Conservation (phyloP, 768 basidiomycete genomes). For the Tulasnella sp. region DNA sequence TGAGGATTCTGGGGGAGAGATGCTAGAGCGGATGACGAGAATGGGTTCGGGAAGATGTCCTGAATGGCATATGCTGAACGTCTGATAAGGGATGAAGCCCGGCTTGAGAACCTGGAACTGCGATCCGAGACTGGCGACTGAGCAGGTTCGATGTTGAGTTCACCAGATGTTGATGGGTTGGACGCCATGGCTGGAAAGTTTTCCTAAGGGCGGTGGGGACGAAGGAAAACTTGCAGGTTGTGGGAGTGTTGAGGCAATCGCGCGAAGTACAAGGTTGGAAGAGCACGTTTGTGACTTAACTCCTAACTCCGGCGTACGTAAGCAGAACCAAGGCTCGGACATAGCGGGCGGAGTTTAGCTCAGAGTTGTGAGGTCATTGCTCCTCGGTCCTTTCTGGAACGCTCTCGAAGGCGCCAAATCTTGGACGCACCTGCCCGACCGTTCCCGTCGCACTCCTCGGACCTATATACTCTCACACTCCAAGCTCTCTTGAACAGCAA, state of each 20-base stretch:
- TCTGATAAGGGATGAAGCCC: slow-evolving; percentile 47
- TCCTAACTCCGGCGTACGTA: neutral
- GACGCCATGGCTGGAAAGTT: neutral
- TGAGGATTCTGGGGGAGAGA: slow-evolving; percentile 51
- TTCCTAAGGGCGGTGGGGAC: neutral
- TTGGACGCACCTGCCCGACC: slow-evolving; percentile 1
- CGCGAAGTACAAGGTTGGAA: neutral
- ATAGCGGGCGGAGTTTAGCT: neutral
- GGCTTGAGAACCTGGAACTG: slow-evolving; percentile 15
- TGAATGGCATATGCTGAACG: slow-evolving; percentile 67
- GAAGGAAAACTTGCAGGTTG: slow-evolving; percentile 6
- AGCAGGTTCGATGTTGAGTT: neutral
- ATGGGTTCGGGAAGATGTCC: slow-evolving; percentile 60
- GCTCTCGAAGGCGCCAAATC: slow-evolving; percentile 12
- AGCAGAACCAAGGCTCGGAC: neutral
- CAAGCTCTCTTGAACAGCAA: neutral
- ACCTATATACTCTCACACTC: slow-evolving; percentile 13
- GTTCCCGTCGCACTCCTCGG: neutral
- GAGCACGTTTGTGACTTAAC: neutral
- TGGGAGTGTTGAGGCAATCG: slow-evolving; percentile 19
- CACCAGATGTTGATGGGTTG: neutral
- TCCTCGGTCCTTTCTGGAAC: slow-evolving; percentile 2
- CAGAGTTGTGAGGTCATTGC: neutral
- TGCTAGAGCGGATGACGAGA: slow-evolving; percentile 66
- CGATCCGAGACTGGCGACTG: neutral